Evolutionary conservation across 345 rosid genomes (phyloP).

Genomic region (Hibiscus tridactylites): DNA sequence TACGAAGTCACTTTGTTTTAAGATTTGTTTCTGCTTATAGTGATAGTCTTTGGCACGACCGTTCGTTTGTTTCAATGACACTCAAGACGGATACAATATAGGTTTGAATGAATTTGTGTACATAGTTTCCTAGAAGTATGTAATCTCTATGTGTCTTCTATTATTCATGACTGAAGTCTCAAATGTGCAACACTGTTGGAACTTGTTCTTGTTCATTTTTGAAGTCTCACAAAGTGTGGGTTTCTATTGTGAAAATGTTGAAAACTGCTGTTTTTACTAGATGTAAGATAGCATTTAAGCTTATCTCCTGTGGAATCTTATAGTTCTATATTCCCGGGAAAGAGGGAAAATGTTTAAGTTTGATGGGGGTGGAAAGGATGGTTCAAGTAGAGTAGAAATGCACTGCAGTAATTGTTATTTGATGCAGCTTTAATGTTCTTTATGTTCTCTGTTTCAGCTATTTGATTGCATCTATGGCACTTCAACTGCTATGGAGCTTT

Average conservation of each 20-base stretch:
- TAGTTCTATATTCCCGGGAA: neutral
- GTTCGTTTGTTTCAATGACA: neutral
- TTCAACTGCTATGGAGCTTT: slow-evolving; percentile 87
- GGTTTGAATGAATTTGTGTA: neutral
- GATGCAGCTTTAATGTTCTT: slow-evolving; percentile 7
- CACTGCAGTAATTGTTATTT: neutral
- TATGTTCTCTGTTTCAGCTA: slow-evolving; percentile 46
- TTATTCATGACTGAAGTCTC: neutral
- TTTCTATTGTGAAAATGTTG: neutral
- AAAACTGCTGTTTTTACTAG: neutral
- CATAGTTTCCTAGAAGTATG: neutral
- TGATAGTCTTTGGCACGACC: neutral
- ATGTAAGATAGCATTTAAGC: neutral
- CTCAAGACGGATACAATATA: neutral
- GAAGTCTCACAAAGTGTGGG: neutral
- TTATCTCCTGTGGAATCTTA: neutral
- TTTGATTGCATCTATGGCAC: slow-evolving; percentile 91
- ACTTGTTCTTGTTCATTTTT: neutral
- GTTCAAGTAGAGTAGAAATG: neutral
- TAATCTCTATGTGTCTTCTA: neutral
- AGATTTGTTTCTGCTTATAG: neutral
- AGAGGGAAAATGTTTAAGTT: neutral
- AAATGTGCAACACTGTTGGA: neutral
- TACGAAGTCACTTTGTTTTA: neutral
- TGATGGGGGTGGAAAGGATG: neutral